Evolutionary conservation across 345 rosid genomes (phyloP), one percentile per base, ranked within the genome.

Genomic region (Heritiera fomes): DNA sequence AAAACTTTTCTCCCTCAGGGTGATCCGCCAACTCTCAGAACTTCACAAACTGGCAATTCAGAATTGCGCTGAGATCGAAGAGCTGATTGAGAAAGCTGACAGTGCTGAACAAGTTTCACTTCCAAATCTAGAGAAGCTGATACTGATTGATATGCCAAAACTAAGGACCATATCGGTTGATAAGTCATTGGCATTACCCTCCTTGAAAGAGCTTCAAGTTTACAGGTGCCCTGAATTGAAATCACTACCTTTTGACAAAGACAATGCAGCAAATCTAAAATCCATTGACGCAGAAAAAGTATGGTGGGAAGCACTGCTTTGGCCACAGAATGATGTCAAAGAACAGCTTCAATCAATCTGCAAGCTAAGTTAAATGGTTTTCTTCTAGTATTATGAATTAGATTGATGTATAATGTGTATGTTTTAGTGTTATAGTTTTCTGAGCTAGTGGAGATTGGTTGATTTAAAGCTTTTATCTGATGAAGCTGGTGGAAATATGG

Each of bases 131-230:
- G 78, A 83, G 74, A 81, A 76, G 10, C 4, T 83, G 45, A 58
- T 40, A 69, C 83, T 86, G 55, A 23, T 1, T 23, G 79, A 79
- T 45, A 46, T 83, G 64, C 84, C 88, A 18, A 81, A 71, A 34
- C 63, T 86, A 49, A 68, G 61, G 72, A 77, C 65, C 59, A 65
- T 83, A 53, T 64, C 66, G 0, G 53, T 5, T 30, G 83, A 82
- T 53, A 6, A 23, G 72, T 66, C 84, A 50, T 68, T 83, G 61
- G 12, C 61, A 41, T 86, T 86, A 81, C 70, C 83, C 0, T 81
- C 71, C 1, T 45, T 83, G 28, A 73, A 79, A 68, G 28, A 17
- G 60, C 55, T 79, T 43, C 67, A 50, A 1, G 74, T 86, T 41
- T 10, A 14, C 41, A 46, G 0, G 40, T 86, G 86, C 71, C 81